These are phyloP conservation scores for Isabelozyma rhagii DNA, from an alignment of 805 yeast species.

Conservation along the genomic window DNA sequence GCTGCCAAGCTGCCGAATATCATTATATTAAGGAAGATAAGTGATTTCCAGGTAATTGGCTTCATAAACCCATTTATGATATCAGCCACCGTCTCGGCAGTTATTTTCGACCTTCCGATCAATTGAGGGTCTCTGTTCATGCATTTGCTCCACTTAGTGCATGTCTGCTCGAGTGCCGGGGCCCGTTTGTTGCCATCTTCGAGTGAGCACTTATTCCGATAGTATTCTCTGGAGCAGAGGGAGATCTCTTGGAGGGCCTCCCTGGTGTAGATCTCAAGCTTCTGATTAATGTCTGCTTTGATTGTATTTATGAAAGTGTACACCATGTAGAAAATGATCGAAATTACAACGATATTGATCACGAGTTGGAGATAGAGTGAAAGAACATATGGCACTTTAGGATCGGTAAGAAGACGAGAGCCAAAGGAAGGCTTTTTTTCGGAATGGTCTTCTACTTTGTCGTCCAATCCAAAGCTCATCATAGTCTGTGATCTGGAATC, in stretches of 20 bases:
- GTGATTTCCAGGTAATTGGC: conserved; percentile 68
- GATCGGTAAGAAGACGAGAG: conserved; percentile 25
- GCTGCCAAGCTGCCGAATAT: conserved; percentile 51
- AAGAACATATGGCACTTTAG: conserved; percentile 52
- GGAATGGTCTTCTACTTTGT: not conserved
- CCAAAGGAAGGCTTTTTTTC: not conserved
- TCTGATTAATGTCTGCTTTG: conserved; percentile 65
- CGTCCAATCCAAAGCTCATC: not conserved
- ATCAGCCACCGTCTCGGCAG: conserved; percentile 82
- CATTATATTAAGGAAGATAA: conserved; percentile 45
- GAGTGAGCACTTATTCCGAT: conserved; percentile 68
- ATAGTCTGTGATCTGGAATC: not conserved
- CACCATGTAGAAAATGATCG: conserved; percentile 50
- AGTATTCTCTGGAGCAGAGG: conserved; percentile 65
- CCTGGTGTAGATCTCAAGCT: conserved; percentile 59
- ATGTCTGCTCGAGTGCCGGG: conserved; percentile 69
- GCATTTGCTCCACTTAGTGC: conserved; percentile 77
- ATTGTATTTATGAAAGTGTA: conserved; percentile 54
- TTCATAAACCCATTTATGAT: conserved; percentile 72
- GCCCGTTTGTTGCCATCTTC: conserved; percentile 46
- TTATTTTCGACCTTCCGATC: conserved; percentile 65
- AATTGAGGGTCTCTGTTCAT: conserved; percentile 73
- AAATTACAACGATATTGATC: conserved; percentile 53
- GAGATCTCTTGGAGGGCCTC: conserved; percentile 64
- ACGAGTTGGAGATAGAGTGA: conserved; percentile 63